Evolutionary conservation across 2,329 filamentous ascomycete species (phyloP), one percentile per base, ranked within the genome.

Genomic region (Myotisia sp.): DNA sequence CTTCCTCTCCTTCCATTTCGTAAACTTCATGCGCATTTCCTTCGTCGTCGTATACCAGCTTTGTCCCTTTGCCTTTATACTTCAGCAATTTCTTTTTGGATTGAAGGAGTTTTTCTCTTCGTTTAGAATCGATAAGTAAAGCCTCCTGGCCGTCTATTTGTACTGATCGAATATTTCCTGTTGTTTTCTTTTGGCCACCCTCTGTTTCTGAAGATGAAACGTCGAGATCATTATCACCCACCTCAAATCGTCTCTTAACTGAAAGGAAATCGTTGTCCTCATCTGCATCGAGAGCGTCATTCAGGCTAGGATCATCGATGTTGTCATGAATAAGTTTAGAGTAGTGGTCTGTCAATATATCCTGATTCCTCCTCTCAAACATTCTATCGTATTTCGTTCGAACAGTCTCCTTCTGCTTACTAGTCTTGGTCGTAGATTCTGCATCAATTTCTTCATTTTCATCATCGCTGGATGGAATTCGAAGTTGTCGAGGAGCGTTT

Each of bases 321-420:
- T 60, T 74, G 24, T 76, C 68, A 33, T 68, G 68, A 40, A 95
- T 76, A 42, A 98, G 70, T 51, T 87, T 93, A 39, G 75, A 74
- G 64, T 94, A 95, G 59, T 98, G 90, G 37, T 79, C 76, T n/a
- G 87, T 86, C 43, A 98, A 61, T 20, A 98, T 81, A 52, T 94
- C 86, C 58, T 95, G 87, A 58, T 98, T 98, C 47, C 79, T 81
- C 40, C 90, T 71, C 63, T 94, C 87, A 58, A 95, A 94, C 90
- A 98, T 95, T 47, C 84, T 79, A 57, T 98, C 85, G 54, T 92
- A 92, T 57, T 93, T 95, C 20, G 92, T 98, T 41, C 85, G 74
- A 12, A 93, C 82, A 54, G 71, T 74, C 40, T 64, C 60, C 38
- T 55, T 58, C 48, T 68, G 67, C 21, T 53, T 48, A 24, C 54